Base-by-base conservation (phyloP, 108 stramenopile genomes). In the Discostella stelligeroides region DNA sequence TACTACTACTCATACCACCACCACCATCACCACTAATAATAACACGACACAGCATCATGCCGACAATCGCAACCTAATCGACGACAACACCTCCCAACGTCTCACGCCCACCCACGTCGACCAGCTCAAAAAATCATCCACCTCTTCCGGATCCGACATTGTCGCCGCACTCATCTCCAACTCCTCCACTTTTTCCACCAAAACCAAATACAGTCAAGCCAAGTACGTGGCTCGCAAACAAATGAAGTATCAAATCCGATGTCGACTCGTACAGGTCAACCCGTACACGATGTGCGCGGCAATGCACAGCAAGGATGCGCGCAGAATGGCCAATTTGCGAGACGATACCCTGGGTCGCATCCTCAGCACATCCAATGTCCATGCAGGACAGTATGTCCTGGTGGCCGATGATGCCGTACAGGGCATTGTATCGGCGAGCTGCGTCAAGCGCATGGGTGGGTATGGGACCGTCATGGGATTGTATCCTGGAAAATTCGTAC, bases 191-290 rank as follows among this genome's bases (percentile, higher is more conserved):
- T 96, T 93, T 68, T 67, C 71, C 3, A 53, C 73, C 72, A 96
- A 95, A 75, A 96, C 96, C 1, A 86, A 82, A 43, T 96, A 87
- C 49, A 85, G 87, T 62, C 84, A 91, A 51, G 90, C 88, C 48
- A 96, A 96, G 76, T 96, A 92, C 72, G 82, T 94, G 30, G 65
- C 54, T 2, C 57, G 82, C 29, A 96, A 96, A 63, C 89, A 92
- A 43, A 27, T 68, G 53, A 94, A 96, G 60, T 90, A 95, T 73
- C 88, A 88, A 62, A 84, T 71, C 0, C 85, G 93, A 1, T 92
- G 91, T 81, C 88, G 96, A 7, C 68, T 96, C 18, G 82, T 92
- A 1, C 70, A 85, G 0, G 84, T 88, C 49, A 94, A 90, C 8
- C 78, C 84, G 8, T 29, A 60, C 23, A 76, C 89, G 20, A 58